Base-by-base conservation (phyloP, 1,284 basidiomycete species). In the Coniferiporia sulphurascens region DNA sequence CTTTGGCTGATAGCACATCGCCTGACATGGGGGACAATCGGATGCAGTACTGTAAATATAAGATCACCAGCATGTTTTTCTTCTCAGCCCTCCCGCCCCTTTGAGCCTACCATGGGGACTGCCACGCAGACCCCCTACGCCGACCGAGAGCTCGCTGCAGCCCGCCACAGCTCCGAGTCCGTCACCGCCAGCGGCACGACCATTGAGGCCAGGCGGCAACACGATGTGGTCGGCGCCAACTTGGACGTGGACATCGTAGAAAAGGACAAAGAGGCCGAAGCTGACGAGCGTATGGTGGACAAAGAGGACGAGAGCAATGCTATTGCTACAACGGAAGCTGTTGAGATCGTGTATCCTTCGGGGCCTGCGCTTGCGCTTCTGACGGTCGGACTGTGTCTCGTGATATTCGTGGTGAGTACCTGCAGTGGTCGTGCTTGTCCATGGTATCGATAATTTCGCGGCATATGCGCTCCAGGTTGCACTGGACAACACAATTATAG, bases 401-500 rank as follows among this genome's bases (percentile, higher is more conserved):
- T 62, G 32, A 58, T 59, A 22, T 62, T 62, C 52, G 57, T 62
- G 48, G 61, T 62, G 34, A 52, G 57, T 55, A 9, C 38, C 27
- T 27, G 27, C 27, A 27, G 27, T 27, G 27, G 27, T 27, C 27
- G 27, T 27, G 27, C 27, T 27, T 8, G 38, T 3, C 9, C 38
- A 15, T 41, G 9, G 7, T 8, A 41, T 8, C 15, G 9, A 15
- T 15, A 8, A 41, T 41, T 41, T 41, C 7, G 38, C 38, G 9
- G 15, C 9, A 8, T 41, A 27, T 27, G 27, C 27, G 27, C n/a
- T 43, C 17, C 46, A 62, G 61, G 65, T 70, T 44, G 68, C 69
- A 2, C 61, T 70, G 32, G 73, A 74, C 64, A 73, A 76, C 65
- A 73, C 74, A 12, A 76, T 76, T 62, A 69, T 77, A 53, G 61